phyloP scores from a whole-genome alignment of 1,284 basidiomycete species.

The Neonothopanus nambi region DNA sequence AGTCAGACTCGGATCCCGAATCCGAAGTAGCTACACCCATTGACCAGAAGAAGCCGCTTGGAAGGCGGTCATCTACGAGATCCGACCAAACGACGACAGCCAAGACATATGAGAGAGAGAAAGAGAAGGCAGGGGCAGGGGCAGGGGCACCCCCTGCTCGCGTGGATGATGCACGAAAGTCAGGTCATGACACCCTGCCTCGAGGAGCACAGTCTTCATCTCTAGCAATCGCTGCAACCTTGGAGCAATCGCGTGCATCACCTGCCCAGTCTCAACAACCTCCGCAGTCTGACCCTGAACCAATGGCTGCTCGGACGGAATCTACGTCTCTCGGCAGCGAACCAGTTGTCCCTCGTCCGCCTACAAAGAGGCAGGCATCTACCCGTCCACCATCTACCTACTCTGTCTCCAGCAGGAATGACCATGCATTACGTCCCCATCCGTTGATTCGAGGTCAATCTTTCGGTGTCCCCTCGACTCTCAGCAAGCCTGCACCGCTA shows the following conservation, averaged over 20 bases:
- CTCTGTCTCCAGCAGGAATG: slow-evolving; percentile 40
- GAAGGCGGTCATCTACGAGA: not conserved
- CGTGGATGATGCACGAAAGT: slow-evolving; percentile 37
- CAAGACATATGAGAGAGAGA: not conserved
- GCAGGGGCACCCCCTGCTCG: slow-evolving; percentile 29
- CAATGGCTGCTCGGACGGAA: slow-evolving; percentile 13
- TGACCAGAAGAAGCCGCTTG: slow-evolving; percentile 2
- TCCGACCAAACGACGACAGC: not conserved
- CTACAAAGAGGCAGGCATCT: slow-evolving; percentile 28
- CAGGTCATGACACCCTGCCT: slow-evolving; percentile 23
- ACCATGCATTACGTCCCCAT: slow-evolving; percentile 55
- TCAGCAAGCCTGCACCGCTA: slow-evolving; percentile 53
- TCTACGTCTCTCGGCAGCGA: slow-evolving; percentile 14
- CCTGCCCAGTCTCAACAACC: not conserved
- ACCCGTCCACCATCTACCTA: slow-evolving; percentile 67
- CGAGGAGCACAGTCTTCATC: slow-evolving; percentile 4
- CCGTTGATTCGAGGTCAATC: slow-evolving; percentile 75
- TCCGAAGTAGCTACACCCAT: slow-evolving; percentile 31
- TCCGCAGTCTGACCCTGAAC: not conserved
- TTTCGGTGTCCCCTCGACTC: slow-evolving; percentile 41
- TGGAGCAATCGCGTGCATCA: not conserved
- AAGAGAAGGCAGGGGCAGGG: slow-evolving; percentile 4
- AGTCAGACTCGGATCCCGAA: slow-evolving; percentile 44
- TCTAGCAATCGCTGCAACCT: not conserved
- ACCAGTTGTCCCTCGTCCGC: slow-evolving; percentile 22